phyloP scores from a whole-genome alignment of 345 rosid genomes.

The Euphorbia tirucalli region DNA sequence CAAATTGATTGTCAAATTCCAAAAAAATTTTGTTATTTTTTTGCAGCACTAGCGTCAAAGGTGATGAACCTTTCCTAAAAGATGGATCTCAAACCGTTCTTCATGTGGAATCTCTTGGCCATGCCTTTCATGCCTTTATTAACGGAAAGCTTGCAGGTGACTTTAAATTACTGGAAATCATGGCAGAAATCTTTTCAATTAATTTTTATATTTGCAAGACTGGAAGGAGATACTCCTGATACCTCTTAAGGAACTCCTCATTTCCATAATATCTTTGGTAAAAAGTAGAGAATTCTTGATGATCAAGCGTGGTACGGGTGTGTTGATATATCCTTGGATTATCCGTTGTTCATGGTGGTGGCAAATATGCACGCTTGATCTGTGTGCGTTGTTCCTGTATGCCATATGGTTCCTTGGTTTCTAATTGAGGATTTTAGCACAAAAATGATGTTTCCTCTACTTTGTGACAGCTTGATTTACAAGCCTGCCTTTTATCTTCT shows the following conservation, averaged over 20 bases:
- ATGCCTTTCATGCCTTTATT: constrained; percentile 70
- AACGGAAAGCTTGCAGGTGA: constrained; percentile 82
- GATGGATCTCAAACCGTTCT: constrained; percentile 72
- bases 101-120: constrained; percentile 83
- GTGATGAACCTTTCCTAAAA: constrained; percentile 53
- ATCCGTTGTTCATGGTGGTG: neutral
- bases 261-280: too few relatives aligned
- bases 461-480: neutral
- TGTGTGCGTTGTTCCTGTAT: neutral
- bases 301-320: too few relatives aligned
- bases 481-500: neutral
- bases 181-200: neutral
- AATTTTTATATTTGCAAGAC: neutral
- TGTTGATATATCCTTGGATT: neutral
- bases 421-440: neutral
- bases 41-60: constrained; percentile 48
- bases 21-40: neutral
- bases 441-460: too few relatives aligned
- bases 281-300: too few relatives aligned
- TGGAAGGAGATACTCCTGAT: neutral
- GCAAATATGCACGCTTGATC: too few relatives aligned
- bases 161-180: neutral
- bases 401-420: neutral
- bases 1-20: neutral
- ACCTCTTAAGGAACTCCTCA: too few relatives aligned